phyloP scores from a whole-genome alignment of 352 stramenopile genomes.

The Globisporangium nunn region DNA sequence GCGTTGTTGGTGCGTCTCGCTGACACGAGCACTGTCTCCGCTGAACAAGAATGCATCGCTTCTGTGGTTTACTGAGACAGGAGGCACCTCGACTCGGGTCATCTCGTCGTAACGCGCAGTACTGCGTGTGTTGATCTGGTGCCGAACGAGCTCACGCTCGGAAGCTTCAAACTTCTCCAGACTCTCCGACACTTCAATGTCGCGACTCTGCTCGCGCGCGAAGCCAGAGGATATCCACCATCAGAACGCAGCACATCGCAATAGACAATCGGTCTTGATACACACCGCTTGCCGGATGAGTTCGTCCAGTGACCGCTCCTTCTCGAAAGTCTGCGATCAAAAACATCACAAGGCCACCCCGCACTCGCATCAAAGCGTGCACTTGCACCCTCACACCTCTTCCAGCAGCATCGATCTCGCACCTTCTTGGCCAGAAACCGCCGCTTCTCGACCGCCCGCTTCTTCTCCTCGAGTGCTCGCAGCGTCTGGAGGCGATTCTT shows the following conservation, averaged over 20 bases:
- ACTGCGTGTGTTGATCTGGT: slow-evolving; percentile 25
- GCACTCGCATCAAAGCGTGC: not conserved
- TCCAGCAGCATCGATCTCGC: not conserved
- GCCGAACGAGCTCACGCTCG: slow-evolving; percentile 52
- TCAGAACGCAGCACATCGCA: no score
- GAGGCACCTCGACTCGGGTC: not conserved
- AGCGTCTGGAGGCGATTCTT: slow-evolving; percentile 43
- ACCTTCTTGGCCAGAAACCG: slow-evolving; percentile 74
- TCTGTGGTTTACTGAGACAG: no score
- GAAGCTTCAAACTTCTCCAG: slow-evolving; percentile 72
- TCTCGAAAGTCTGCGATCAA: slow-evolving; percentile 62
- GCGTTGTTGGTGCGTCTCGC: no score
- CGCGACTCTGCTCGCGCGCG: slow-evolving; percentile 35
- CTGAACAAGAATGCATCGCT: no score
- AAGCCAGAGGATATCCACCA: not conserved
- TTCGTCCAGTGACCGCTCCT: slow-evolving; percentile 60
- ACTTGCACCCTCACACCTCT: no score
- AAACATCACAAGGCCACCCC: no score
- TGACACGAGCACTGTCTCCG: no score
- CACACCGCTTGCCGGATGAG: slow-evolving; percentile 64
- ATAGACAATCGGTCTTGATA: no score
- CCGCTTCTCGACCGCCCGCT: slow-evolving; percentile 55
- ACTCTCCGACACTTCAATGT: slow-evolving; percentile 66
- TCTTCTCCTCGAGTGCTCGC: slow-evolving; percentile 63
- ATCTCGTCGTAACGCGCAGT: slow-evolving; percentile 7